These are phyloP conservation scores for Raffaelea ambrosiae DNA, from an alignment of 2,329 filamentous ascomycete species.

Conservation along the genomic window DNA sequence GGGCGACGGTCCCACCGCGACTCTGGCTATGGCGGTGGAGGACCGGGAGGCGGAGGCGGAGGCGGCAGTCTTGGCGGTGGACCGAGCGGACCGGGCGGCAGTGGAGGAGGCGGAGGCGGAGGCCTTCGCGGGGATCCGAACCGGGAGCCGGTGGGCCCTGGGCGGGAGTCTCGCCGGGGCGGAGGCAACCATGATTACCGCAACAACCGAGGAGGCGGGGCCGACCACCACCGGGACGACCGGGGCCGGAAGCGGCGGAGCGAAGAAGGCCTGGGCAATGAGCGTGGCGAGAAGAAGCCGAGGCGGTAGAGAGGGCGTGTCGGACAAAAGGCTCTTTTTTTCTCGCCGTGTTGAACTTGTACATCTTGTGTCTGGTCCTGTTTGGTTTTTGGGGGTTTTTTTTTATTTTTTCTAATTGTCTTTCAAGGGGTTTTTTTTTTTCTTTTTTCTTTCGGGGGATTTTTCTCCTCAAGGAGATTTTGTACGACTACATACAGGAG, in stretches of 20 bases:
- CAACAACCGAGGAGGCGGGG: slow-evolving; percentile 11
- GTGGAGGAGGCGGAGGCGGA: neutral
- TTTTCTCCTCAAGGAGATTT: neutral
- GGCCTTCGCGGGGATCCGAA: slow-evolving; percentile 11
- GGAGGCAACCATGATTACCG: slow-evolving; percentile 21
- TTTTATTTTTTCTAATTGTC: neutral
- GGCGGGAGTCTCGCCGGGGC: slow-evolving; percentile 20
- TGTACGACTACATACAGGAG: neutral
- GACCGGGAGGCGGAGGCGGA: neutral
- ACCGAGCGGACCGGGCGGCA: neutral
- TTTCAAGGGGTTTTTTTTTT: neutral
- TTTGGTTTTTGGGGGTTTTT: neutral
- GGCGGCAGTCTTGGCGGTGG: neutral
- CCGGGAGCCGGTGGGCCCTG: slow-evolving; percentile 17
- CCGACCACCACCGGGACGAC: slow-evolving; percentile 27
- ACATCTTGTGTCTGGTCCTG: too few relatives aligned
- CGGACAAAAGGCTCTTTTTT: neutral
- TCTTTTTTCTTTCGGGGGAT: neutral
- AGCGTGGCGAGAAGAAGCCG: slow-evolving; percentile 43
- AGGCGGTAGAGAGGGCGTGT: slow-evolving; percentile 29
- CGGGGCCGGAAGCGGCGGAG: slow-evolving; percentile 35
- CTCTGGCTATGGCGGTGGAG: slow-evolving; percentile 5
- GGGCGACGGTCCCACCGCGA: slow-evolving; percentile 18
- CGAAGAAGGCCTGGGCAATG: slow-evolving; percentile 42
- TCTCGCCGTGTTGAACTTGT: neutral